These are phyloP conservation scores for Tuber aestivum DNA, from an alignment of 495 filamentous ascomycete genomes.

Conservation along the genomic window DNA sequence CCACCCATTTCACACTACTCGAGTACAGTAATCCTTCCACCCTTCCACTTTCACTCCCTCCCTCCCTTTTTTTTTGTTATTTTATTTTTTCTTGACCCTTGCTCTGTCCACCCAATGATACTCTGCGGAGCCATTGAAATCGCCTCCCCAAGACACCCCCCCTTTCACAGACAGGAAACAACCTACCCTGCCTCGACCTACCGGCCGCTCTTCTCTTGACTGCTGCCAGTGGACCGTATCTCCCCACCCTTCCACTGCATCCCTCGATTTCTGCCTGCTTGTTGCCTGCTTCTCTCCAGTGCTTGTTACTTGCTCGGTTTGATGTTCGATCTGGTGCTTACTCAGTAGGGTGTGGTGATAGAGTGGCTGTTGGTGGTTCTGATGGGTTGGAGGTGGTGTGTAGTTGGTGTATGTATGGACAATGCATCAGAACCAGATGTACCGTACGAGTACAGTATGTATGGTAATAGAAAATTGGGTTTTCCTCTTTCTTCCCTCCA, in stretches of 20 bases:
- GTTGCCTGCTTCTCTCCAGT: conserved; percentile 35
- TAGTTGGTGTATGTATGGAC: conserved; percentile 31
- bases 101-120: conserved; percentile 30
- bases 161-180: conserved; percentile 9
- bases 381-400: conserved; percentile 14
- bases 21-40: not conserved
- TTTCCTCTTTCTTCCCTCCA: not conserved
- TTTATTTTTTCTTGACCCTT: conserved; percentile 8
- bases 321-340: conserved; percentile 30
- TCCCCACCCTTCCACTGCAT: conserved; percentile 32
- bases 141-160: conserved; percentile 26
- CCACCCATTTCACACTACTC: conserved; percentile 8
- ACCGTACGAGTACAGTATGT: not conserved
- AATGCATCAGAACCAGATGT: conserved; percentile 5
- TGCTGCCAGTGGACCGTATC: conserved; percentile 26
- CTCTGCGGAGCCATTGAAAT: conserved; percentile 23
- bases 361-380: conserved; percentile 20
- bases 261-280: conserved; percentile 39
- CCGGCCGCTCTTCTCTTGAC: not conserved
- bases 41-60: not conserved
- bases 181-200: not conserved
- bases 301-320: conserved; percentile 29
- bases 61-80: not conserved
- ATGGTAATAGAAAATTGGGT: not conserved
- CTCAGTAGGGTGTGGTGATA: conserved; percentile 27